A percentile compares a stretch with the other conserved stretches of the same genome.
These are phyloP conservation scores for Fomitopsis palustris DNA, from an alignment of 1,284 basidiomycete genomes.

Conservation along the genomic window DNA sequence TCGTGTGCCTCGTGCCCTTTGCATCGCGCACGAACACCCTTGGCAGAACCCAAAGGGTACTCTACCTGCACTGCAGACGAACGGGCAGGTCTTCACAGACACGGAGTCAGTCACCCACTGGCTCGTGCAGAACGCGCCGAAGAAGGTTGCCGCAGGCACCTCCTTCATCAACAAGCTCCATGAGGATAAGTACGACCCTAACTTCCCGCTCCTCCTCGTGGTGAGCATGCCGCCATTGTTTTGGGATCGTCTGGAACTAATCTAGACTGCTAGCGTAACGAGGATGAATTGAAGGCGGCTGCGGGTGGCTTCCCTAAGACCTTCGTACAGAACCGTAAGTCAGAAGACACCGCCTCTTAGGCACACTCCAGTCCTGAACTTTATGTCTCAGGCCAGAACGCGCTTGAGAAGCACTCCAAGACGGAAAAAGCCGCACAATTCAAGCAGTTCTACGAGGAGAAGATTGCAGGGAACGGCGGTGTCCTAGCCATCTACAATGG, in stretches of 20 bases:
- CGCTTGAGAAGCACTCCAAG: slow-evolving; percentile 39
- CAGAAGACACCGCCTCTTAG: neutral
- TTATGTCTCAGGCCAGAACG: slow-evolving; percentile 33
- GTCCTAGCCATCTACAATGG: slow-evolving; percentile 44
- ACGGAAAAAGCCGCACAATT: slow-evolving; percentile 40
- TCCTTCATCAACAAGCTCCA: slow-evolving; percentile 46
- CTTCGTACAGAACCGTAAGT: slow-evolving; percentile 47
- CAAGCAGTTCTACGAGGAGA: slow-evolving; percentile 51
- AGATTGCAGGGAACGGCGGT: slow-evolving; percentile 44
- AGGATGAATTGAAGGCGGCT: slow-evolving; percentile 49
- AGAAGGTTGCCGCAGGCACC: slow-evolving; percentile 35
- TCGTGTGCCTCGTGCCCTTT: neutral
- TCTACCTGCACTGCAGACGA: slow-evolving; percentile 47
- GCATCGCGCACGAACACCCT: neutral
- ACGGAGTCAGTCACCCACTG: slow-evolving; percentile 47
- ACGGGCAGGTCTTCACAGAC: slow-evolving; percentile 42
- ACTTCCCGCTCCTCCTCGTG: slow-evolving; percentile 46
- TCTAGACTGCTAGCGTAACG: slow-evolving; percentile 36
- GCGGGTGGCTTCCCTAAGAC: slow-evolving; percentile 31
- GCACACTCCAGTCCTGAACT: neutral
- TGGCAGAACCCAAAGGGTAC: slow-evolving; percentile 51
- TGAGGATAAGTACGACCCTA: slow-evolving; percentile 55
- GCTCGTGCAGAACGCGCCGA: slow-evolving; percentile 42
- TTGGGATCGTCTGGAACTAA: neutral
- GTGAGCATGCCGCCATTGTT: slow-evolving; percentile 28